phyloP scores from a whole-genome alignment of 2,329 filamentous ascomycete genomes.

The Neonectria ditissima region DNA sequence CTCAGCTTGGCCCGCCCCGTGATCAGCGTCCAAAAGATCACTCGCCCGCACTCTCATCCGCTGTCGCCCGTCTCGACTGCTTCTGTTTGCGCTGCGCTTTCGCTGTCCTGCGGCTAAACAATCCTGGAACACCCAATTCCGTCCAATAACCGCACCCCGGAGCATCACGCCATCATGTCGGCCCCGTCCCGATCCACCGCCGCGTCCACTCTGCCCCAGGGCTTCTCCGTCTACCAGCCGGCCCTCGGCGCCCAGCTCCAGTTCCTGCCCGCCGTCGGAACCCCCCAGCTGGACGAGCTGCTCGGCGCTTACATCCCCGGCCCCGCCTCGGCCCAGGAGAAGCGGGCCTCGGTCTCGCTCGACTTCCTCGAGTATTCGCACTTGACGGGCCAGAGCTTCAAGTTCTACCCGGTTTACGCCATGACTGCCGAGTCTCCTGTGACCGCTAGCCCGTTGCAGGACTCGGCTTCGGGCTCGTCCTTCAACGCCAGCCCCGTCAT shows the following conservation, averaged over 20 bases:
- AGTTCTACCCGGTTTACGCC: conserved; percentile 68
- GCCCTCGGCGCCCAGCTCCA: conserved; percentile 68
- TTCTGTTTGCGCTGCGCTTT: conserved; percentile 12
- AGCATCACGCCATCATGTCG: conserved; percentile 44
- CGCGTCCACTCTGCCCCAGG: conserved; percentile 52
- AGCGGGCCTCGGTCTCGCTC: conserved; percentile 68
- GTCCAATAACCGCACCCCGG: conserved; percentile 22
- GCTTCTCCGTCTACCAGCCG: conserved; percentile 72
- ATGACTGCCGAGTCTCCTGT: conserved; percentile 57
- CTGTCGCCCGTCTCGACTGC: conserved; percentile 7
- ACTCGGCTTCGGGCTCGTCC: conserved; percentile 59
- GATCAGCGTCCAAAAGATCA: conserved; percentile 14
- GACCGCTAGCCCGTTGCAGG: conserved; percentile 58
- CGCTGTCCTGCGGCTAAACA: conserved; percentile 1
- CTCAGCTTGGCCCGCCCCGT: conserved; percentile 10
- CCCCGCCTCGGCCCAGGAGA: conserved; percentile 65
- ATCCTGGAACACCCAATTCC: conserved; percentile 17
- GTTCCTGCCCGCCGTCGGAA: conserved; percentile 74
- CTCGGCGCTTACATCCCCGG: conserved; percentile 69
- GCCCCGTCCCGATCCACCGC: conserved; percentile 31
- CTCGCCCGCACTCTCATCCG: conserved; percentile 10
- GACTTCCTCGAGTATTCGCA: conserved; percentile 69
- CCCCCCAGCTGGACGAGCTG: conserved; percentile 70
- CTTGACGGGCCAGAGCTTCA: conserved; percentile 68
- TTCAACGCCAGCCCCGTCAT: conserved; percentile 63